These are phyloP conservation scores for Sideroxylon spinosum DNA, from an alignment of 179 eudicot species.

Conservation along the genomic window DNA sequence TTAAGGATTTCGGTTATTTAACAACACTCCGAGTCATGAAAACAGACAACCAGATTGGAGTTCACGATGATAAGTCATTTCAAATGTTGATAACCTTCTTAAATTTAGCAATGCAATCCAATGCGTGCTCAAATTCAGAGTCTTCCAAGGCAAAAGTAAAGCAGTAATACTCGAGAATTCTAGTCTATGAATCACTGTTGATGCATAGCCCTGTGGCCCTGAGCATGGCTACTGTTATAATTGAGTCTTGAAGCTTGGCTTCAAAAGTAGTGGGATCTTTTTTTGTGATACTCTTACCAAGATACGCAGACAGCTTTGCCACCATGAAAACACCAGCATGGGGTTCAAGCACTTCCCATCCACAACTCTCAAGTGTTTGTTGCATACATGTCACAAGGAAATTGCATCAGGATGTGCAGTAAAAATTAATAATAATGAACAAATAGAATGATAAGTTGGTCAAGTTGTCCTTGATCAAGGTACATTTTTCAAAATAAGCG, in stretches of 20 bases:
- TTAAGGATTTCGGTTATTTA: not conserved
- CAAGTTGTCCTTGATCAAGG: not conserved
- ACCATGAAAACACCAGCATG: slow-evolving; percentile 74
- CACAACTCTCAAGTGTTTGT: slow-evolving; percentile 77
- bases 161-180: slow-evolving; percentile 80
- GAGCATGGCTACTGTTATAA: slow-evolving; percentile 65
- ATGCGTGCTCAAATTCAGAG: slow-evolving; percentile 64
- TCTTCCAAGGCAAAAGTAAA: slow-evolving; percentile 84
- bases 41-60: not conserved
- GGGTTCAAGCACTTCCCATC: slow-evolving; percentile 86
- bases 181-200: slow-evolving; percentile 81
- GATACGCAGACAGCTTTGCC: slow-evolving; percentile 68
- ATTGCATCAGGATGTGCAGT: not conserved
- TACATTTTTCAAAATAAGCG: not conserved
- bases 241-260: slow-evolving; percentile 57
- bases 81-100: slow-evolving; percentile 24
- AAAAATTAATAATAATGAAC: not conserved
- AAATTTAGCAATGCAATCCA: slow-evolving; percentile 60
- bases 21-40: not conserved
- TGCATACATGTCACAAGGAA: slow-evolving; percentile 8
- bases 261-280: slow-evolving; percentile 31
- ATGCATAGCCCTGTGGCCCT: slow-evolving; percentile 75
- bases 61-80: not conserved
- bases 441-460: not conserved
- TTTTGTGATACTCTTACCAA: slow-evolving; percentile 51